Conservation (phyloP, 75 land plant species). For the Pinus tabuliformis region DNA sequence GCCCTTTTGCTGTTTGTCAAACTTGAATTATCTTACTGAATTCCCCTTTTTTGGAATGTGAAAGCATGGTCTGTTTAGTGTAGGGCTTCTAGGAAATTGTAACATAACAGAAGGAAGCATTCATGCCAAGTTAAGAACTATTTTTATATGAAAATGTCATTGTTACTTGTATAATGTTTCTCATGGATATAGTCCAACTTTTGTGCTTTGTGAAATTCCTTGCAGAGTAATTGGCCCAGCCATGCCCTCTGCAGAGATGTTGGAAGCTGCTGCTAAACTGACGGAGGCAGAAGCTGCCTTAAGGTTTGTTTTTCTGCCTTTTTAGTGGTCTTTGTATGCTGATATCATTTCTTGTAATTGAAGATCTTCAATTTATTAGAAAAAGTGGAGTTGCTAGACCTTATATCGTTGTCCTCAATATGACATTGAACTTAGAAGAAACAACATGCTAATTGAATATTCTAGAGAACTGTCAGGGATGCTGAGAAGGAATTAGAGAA, state of each 20-base stretch:
- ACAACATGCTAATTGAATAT: background rate
- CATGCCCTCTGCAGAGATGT: conserved; percentile 93
- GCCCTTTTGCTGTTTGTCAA: too few relatives aligned
- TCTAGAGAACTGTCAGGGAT: conserved; percentile 34
- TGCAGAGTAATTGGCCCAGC: conserved; percentile 90
- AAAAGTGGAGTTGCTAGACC: background rate
- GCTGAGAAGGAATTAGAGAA: conserved; percentile 71
- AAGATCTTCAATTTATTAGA: background rate
- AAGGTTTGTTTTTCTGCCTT: conserved; percentile 39
- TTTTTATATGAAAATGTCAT: conserved; percentile 1
- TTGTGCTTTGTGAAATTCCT: conserved; percentile 3
- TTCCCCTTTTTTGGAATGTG: background rate
- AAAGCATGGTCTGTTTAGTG: background rate
- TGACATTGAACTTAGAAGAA: background rate
- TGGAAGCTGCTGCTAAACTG: conserved; percentile 91
- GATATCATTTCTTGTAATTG: background rate
- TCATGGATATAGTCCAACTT: background rate
- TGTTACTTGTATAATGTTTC: background rate
- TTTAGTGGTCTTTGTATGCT: background rate
- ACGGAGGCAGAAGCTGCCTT: conserved; percentile 77
- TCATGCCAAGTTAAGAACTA: background rate
- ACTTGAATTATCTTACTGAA: too few relatives aligned
- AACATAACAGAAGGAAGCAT: background rate
- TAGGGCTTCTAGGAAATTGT: background rate
- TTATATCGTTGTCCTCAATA: background rate